These are phyloP conservation scores for Stagonosporopsis rhizophila DNA, from an alignment of 2,329 filamentous ascomycete species.

Conservation along the genomic window DNA sequence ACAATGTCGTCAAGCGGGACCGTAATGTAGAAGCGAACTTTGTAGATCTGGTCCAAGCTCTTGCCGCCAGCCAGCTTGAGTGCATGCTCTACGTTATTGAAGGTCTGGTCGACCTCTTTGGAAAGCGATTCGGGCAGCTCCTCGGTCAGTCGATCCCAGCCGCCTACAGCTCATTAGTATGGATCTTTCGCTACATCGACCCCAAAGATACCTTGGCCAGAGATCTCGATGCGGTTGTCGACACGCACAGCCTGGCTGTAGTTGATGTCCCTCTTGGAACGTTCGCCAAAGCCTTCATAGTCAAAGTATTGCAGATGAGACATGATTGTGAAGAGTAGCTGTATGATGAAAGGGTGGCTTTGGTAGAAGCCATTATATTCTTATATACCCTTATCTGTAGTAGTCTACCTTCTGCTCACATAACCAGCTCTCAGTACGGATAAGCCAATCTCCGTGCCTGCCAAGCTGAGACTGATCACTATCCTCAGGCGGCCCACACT, in stretches of 20 bases:
- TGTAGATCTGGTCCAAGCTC: conserved; percentile 59
- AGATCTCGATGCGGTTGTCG: conserved; percentile 34
- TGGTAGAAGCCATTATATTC: background rate
- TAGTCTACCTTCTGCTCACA: background rate
- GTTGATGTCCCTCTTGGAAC: conserved; percentile 21
- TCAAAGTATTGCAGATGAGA: conserved; percentile 26
- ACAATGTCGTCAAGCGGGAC: conserved; percentile 21
- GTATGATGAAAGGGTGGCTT: background rate
- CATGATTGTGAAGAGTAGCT: background rate
- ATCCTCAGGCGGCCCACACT: background rate
- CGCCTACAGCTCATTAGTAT: conserved; percentile 22
- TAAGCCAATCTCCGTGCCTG: background rate
- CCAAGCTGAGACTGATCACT: background rate
- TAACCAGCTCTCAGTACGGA: background rate
- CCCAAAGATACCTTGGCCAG: conserved; percentile 30
- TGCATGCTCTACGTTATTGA: conserved; percentile 61
- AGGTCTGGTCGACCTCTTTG: conserved; percentile 50
- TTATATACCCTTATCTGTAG: background rate
- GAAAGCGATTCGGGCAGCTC: conserved; percentile 26
- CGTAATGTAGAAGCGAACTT: conserved; percentile 28
- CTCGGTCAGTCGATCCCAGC: conserved; percentile 35
- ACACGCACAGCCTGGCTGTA: conserved; percentile 32
- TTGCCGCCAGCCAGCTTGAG: conserved; percentile 61
- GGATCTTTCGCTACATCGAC: no score
- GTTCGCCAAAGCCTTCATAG: conserved; percentile 36